Evolutionary conservation across 441 rosid genomes (phyloP).

Genomic region (Populus hybrid): DNA sequence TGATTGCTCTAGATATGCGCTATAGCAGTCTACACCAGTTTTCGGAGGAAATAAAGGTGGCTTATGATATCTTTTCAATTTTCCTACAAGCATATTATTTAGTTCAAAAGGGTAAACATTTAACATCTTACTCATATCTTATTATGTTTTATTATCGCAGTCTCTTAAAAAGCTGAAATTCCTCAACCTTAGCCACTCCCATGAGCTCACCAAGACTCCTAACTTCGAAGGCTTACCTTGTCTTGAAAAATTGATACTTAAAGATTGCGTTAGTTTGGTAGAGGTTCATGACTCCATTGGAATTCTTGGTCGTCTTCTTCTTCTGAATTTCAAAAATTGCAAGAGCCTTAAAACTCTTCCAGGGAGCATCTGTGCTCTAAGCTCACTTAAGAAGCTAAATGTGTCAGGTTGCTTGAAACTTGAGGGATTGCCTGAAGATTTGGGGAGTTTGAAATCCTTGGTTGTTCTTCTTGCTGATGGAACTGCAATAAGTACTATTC

Average conservation of each 20-base stretch:
- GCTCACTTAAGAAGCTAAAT: conserved; percentile 5
- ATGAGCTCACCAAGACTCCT: conserved; percentile 15
- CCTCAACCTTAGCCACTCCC: conserved; percentile 23
- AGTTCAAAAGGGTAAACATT: not conserved
- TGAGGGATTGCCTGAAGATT: not conserved
- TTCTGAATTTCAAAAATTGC: conserved; percentile 11
- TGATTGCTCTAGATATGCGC: conserved; percentile 16
- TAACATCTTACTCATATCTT: not conserved
- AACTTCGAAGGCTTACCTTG: conserved; percentile 11
- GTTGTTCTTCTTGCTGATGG: conserved; percentile 12
- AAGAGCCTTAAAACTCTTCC: conserved; percentile 11
- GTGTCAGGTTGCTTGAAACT: conserved; percentile 21
- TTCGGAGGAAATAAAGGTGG: conserved; percentile 15
- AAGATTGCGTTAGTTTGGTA: conserved; percentile 17
- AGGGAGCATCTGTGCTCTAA: conserved; percentile 11
- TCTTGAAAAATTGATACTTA: conserved; percentile 20
- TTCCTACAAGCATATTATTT: not conserved
- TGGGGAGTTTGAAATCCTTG: conserved; percentile 14
- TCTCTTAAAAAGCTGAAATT: conserved; percentile 14
- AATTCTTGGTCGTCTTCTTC: not conserved
- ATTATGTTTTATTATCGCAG: conserved; percentile 20
- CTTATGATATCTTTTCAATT: not conserved
- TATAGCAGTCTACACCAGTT: conserved; percentile 6
- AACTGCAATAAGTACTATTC: conserved; percentile 12
- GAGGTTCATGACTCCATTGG: not conserved